Conservation (phyloP, 441 rosid species). For the Rhodomyrtus psidioides region DNA sequence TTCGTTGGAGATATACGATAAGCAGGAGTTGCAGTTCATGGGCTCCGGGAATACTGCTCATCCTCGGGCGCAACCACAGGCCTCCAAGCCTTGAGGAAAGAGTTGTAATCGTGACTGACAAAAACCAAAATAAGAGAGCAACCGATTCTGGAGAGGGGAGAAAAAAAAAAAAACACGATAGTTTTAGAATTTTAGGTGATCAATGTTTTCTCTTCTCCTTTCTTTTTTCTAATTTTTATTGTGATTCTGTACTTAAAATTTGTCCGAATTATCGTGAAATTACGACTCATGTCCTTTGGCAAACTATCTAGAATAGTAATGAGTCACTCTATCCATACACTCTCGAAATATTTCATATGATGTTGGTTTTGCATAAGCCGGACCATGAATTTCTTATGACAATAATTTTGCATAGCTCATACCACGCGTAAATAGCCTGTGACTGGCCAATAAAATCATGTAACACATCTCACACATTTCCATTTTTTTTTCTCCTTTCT, state of each 20-base stretch:
- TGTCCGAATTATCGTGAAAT: neutral
- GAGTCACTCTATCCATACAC: no score
- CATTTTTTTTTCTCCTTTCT: neutral
- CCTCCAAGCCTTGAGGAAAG: neutral
- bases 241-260: neutral
- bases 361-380: no score
- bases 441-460: neutral
- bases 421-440: neutral
- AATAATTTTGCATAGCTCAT: neutral
- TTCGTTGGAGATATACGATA: slow-evolving; percentile 41
- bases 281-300: neutral
- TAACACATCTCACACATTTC: neutral
- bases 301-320: neutral
- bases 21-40: slow-evolving; percentile 41
- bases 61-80: neutral
- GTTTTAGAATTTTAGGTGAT: neutral
- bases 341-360: neutral
- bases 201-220: neutral
- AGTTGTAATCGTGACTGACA: neutral
- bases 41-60: slow-evolving; percentile 1
- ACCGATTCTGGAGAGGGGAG: no score
- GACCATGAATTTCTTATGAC: neutral
- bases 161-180: neutral
- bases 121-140: neutral
- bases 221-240: neutral